Conservation (phyloP, 164 flowering plant genomes). For the Pachysandra terminalis region DNA sequence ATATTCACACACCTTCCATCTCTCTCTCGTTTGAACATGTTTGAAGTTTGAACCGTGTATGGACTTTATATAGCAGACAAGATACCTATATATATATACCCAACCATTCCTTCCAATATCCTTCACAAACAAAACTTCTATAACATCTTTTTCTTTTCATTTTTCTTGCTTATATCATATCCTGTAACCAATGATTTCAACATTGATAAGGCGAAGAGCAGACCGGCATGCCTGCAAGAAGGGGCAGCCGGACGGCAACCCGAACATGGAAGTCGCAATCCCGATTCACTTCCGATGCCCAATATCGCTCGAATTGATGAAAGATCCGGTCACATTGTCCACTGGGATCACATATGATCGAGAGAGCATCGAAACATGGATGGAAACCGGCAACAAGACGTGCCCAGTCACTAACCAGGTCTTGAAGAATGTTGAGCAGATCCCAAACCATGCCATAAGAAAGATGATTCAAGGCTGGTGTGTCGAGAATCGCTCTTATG, state of each 20-base stretch:
- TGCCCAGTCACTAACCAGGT: slow-evolving; percentile 71
- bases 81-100: not conserved
- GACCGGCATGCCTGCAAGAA: slow-evolving; percentile 25
- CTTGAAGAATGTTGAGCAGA: slow-evolving; percentile 40
- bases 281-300: slow-evolving; percentile 79
- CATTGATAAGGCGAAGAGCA: slow-evolving; percentile 42
- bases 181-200: slow-evolving; percentile 35
- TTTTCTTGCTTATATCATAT: not conserved
- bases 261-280: slow-evolving; percentile 33
- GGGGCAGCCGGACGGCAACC: not conserved
- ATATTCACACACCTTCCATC: not conserved
- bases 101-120: not conserved
- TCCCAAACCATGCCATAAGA: slow-evolving; percentile 70
- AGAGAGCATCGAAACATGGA: slow-evolving; percentile 76
- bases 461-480: slow-evolving; percentile 90
- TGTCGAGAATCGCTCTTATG: slow-evolving; percentile 49
- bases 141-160: not conserved
- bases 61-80: not conserved
- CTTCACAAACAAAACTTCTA: not conserved
- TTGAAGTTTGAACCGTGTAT: not conserved
- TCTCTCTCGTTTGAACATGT: slow-evolving; percentile 13
- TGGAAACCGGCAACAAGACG: slow-evolving; percentile 52
- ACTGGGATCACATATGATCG: slow-evolving; percentile 87
- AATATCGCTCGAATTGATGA: slow-evolving; percentile 82
- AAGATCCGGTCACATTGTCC: slow-evolving; percentile 80